Conservation (phyloP, 352 stramenopile species). For the Globisporangium radiosum region DNA sequence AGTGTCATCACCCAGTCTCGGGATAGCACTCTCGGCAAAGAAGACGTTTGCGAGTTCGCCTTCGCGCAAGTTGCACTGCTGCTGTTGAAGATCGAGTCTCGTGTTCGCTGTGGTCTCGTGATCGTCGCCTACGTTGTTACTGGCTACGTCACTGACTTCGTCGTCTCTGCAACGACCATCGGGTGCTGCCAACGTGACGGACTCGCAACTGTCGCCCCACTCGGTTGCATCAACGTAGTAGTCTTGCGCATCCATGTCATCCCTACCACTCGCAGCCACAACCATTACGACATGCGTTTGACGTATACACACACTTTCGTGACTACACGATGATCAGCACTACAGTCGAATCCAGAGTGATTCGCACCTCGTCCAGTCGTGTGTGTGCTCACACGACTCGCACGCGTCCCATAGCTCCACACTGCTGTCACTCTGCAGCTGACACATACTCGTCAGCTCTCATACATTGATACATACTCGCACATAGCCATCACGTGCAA, state of each 20-base stretch:
- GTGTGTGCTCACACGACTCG: background rate
- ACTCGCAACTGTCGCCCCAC: no score
- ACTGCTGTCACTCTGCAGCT: background rate
- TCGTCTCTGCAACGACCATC: no score
- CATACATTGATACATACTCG: no score
- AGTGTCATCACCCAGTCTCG: background rate
- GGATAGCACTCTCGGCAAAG: conserved; percentile 10
- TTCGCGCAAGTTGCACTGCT: background rate
- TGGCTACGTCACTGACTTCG: no score
- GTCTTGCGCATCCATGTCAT: no score
- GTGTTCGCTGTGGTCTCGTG: no score
- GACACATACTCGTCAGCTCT: no score
- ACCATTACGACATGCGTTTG: background rate
- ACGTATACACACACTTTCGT: background rate
- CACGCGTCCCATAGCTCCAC: background rate
- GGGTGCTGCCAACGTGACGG: background rate
- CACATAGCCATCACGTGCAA: no score
- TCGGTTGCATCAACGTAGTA: no score
- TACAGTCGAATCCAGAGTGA: background rate
- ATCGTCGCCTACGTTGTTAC: no score
- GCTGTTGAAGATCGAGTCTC: background rate
- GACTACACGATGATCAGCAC: background rate
- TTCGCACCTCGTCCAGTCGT: background rate
- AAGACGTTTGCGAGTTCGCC: conserved; percentile 12
- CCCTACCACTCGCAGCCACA: no score